These are phyloP conservation scores for Grosmannia clavigera DNA, from an alignment of 2,329 filamentous ascomycete species.

Conservation along the genomic window DNA sequence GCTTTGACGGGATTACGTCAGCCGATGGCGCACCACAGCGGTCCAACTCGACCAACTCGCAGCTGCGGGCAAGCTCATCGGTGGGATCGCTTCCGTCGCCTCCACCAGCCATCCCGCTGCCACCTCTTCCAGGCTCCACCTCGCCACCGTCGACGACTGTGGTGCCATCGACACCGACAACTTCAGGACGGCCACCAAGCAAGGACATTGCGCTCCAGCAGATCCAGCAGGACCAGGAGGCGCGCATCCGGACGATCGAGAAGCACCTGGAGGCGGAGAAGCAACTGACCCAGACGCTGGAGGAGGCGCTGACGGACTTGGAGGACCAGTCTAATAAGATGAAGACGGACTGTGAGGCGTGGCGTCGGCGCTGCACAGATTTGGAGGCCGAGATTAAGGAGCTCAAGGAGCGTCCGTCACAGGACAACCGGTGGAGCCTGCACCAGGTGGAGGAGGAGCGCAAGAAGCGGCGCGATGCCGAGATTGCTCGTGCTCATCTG, in stretches of 20 bases:
- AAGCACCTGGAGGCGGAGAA: constrained; percentile 94
- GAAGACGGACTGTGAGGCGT: constrained; percentile 79
- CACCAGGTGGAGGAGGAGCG: constrained; percentile 95
- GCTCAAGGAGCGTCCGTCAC: constrained; percentile 41
- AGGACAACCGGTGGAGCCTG: constrained; percentile 54
- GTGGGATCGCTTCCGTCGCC: constrained; percentile 81
- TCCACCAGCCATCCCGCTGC: constrained; percentile 89
- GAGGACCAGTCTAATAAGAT: constrained; percentile 86
- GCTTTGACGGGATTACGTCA: constrained; percentile 39
- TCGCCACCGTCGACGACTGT: constrained; percentile 31
- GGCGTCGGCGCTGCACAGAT: constrained; percentile 72
- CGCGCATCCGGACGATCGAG: constrained; percentile 88
- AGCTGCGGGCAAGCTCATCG: constrained; percentile 73
- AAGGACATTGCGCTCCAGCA: constrained; percentile 69
- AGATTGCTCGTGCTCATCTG: constrained; percentile 75
- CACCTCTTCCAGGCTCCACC: constrained; percentile 61
- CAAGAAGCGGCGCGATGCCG: constrained; percentile 80
- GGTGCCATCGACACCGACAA: constrained; percentile 39
- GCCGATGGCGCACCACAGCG: constrained; percentile 31
- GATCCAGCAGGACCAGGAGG: constrained; percentile 87
- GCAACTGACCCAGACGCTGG: constrained; percentile 86
- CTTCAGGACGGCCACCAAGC: constrained; percentile 56
- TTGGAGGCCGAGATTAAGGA: constrained; percentile 63
- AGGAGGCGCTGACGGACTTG: constrained; percentile 89
- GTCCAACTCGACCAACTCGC: constrained; percentile 49